Conservation (phyloP, 306 rosid genomes). For the Phaseolus lunatus region DNA sequence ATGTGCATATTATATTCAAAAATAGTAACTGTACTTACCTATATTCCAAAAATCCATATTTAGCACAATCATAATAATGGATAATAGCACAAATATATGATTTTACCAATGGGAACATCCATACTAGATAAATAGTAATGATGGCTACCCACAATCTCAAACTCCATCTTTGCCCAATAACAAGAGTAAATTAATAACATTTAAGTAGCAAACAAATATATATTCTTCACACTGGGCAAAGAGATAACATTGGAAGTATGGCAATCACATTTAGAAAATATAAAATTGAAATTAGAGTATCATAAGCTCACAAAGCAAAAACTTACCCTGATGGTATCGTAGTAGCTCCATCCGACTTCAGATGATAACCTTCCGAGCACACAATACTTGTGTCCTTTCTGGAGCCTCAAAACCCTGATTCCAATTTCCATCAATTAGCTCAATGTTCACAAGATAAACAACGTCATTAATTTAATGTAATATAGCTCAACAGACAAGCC, state of each 20-base stretch:
- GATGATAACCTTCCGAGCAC: conserved; percentile 60
- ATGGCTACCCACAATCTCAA: not conserved
- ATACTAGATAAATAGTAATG: too few relatives aligned
- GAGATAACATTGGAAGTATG: not conserved
- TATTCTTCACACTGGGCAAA: not conserved
- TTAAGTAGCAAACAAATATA: not conserved
- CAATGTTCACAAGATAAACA: not conserved
- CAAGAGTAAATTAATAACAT: not conserved
- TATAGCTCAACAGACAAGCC: not conserved
- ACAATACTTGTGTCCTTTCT: conserved; percentile 65
- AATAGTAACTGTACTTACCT: too few relatives aligned
- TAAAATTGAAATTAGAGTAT: too few relatives aligned
- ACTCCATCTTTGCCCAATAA: not conserved
- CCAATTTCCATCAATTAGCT: conserved; percentile 23
- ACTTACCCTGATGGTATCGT: conserved; percentile 62
- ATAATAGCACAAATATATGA: too few relatives aligned
- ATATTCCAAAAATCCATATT: too few relatives aligned
- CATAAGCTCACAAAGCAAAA: not conserved
- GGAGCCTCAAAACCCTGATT: conserved; percentile 71
- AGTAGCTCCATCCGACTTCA: conserved; percentile 73
- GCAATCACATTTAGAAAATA: not conserved
- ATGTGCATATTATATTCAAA: too few relatives aligned
- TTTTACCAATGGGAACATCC: too few relatives aligned
- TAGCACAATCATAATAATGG: too few relatives aligned
- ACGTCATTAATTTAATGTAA: not conserved